Evolutionary conservation across 306 rosid species (phyloP).

Genomic region (Glycine tomentella): DNA sequence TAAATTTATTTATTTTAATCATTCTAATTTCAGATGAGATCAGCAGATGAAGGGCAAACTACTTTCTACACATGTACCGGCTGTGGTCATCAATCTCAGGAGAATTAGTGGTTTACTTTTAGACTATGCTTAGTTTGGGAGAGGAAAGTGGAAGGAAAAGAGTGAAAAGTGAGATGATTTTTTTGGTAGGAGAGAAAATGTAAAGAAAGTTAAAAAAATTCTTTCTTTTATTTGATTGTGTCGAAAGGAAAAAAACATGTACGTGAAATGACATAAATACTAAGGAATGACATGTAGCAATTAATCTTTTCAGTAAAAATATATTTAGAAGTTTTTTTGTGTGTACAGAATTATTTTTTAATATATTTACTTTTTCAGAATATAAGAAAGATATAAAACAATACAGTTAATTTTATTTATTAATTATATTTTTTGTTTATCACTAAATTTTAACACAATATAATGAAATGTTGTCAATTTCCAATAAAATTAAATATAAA

Average conservation of each 20-base stretch:
- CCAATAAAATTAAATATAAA: no score
- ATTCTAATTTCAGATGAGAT: conserved; percentile 53
- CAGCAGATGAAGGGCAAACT: conserved; percentile 62
- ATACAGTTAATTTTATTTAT: no score
- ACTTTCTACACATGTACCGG: conserved; percentile 53
- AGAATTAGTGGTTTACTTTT: conserved; percentile 38
- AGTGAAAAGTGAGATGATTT: neutral
- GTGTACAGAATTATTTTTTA: neutral
- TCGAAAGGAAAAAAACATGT: neutral
- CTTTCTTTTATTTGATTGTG: neutral
- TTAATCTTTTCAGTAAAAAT: neutral
- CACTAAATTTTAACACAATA: no score
- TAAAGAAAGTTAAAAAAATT: neutral
- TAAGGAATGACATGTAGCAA: neutral
- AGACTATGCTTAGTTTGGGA: neutral
- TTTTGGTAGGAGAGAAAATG: neutral
- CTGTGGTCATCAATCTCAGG: conserved; percentile 54
- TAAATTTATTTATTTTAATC: conserved; percentile 6
- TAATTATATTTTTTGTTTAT: no score
- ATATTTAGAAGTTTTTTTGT: neutral
- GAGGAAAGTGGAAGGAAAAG: neutral
- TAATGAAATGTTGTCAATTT: no score
- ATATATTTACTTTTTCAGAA: neutral
- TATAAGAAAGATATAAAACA: no score
- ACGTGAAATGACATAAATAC: neutral